Conservation (phyloP, 78 protist species). For the Dictyostelium firmibasis region DNA sequence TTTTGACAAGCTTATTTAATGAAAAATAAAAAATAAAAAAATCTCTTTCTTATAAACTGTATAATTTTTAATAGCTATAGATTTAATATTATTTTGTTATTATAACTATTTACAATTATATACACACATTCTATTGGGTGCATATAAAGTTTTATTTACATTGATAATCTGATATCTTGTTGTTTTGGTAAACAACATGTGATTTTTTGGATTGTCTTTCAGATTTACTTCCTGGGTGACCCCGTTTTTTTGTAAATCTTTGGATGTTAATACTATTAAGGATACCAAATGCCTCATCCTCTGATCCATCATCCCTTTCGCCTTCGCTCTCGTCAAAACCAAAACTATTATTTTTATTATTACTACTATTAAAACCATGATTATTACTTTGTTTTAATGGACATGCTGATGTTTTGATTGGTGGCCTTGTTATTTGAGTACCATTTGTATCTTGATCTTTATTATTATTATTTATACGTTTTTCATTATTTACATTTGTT, state of each 20-base stretch:
- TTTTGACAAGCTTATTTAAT: background rate
- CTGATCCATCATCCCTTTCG: background rate
- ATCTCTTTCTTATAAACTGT: too few species aligned
- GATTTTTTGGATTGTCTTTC: background rate
- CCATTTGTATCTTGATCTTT: background rate
- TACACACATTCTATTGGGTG: background rate
- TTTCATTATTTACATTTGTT: too few species aligned
- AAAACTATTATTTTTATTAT: too few species aligned
- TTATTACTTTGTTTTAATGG: background rate
- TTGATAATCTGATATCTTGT: background rate
- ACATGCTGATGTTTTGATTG: background rate
- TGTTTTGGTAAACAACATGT: background rate
- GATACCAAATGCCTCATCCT: background rate
- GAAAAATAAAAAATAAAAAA: too few species aligned
- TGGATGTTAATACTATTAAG: background rate
- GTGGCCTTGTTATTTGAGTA: background rate
- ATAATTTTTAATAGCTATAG: too few species aligned
- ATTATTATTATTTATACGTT: too few species aligned
- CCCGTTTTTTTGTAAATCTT: background rate
- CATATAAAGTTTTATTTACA: background rate
- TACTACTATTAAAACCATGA: too few species aligned
- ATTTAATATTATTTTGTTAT: too few species aligned
- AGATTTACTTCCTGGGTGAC: background rate
- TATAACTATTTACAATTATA: background rate
- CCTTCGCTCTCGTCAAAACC: background rate